These are phyloP conservation scores for Rhodotorula diobovata DNA, from an alignment of 768 basidiomycete species.

Conservation along the genomic window DNA sequence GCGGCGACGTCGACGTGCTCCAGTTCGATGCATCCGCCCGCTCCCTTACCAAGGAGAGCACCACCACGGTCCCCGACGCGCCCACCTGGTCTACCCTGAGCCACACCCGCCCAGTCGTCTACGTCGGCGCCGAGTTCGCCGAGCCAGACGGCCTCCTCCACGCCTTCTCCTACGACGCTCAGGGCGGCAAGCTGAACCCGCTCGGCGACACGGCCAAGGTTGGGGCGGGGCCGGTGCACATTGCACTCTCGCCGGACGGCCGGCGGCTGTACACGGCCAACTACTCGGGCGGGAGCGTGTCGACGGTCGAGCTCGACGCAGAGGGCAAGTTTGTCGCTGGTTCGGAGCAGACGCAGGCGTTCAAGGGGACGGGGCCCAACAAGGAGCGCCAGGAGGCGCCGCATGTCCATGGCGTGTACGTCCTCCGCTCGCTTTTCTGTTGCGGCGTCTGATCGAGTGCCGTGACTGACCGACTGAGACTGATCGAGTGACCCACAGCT, in stretches of 20 bases:
- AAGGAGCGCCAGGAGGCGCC: conserved; percentile 29
- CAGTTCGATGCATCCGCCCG: conserved; percentile 4
- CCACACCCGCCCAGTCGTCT: conserved; percentile 1
- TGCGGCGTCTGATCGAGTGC: neutral
- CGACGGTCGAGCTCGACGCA: neutral
- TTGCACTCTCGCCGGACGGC: neutral
- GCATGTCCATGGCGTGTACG: conserved; percentile 32
- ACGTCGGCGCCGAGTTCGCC: conserved; percentile 35
- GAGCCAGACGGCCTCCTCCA: conserved; percentile 10
- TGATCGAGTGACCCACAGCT: neutral
- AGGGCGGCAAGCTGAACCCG: neutral
- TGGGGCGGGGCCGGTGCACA: conserved; percentile 25
- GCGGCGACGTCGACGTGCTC: conserved; percentile 22
- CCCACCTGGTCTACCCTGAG: conserved; percentile 28
- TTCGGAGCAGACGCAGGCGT: neutral
- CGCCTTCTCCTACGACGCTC: conserved; percentile 1
- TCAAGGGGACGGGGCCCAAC: conserved; percentile 27
- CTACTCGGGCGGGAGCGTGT: conserved; percentile 19
- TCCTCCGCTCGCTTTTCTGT: neutral
- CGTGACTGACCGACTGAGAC: neutral
- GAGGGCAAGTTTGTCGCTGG: conserved; percentile 13
- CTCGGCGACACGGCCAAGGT: neutral
- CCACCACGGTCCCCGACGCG: conserved; percentile 4
- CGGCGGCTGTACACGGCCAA: conserved; percentile 19
- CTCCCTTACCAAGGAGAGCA: neutral